phyloP scores from a whole-genome alignment of 345 rosid species.

The Salix koriyanagi region DNA sequence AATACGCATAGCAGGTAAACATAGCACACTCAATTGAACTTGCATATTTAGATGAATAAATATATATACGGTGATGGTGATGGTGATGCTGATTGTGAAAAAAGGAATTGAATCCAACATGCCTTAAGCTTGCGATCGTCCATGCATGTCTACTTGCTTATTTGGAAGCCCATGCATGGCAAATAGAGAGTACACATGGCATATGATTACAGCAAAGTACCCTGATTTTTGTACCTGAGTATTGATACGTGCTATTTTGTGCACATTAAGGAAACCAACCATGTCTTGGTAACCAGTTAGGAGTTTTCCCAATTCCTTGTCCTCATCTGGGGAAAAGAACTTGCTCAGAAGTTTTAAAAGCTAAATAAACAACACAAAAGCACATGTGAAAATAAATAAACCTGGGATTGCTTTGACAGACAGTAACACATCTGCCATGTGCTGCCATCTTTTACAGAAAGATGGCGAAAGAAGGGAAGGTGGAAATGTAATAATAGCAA shows the following conservation, averaged over 20 bases:
- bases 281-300: conserved; percentile 91
- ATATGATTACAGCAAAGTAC: not conserved
- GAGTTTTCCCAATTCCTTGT: conserved; percentile 72
- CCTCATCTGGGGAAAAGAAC: conserved; percentile 51
- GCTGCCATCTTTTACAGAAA: conserved; percentile 71
- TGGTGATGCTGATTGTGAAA: not conserved
- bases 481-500: conserved; percentile 70
- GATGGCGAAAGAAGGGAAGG: conserved; percentile 68
- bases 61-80: not conserved
- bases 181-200: not conserved
- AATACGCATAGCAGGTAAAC: not conserved
- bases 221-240: conserved; percentile 52
- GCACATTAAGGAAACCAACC: conserved; percentile 80
- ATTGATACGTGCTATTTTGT: conserved; percentile 73
- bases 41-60: not conserved
- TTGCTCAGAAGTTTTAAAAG: conserved; percentile 7
- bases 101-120: not conserved
- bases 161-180: not conserved
- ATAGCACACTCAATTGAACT: not conserved
- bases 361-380: not conserved
- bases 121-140: not conserved
- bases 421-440: conserved; percentile 78
- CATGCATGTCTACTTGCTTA: not conserved
- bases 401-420: conserved; percentile 90
- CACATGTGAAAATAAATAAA: conserved; percentile 6